phyloP scores from a whole-genome alignment of 495 filamentous ascomycete species.

The Trichocladium uniseriatum region DNA sequence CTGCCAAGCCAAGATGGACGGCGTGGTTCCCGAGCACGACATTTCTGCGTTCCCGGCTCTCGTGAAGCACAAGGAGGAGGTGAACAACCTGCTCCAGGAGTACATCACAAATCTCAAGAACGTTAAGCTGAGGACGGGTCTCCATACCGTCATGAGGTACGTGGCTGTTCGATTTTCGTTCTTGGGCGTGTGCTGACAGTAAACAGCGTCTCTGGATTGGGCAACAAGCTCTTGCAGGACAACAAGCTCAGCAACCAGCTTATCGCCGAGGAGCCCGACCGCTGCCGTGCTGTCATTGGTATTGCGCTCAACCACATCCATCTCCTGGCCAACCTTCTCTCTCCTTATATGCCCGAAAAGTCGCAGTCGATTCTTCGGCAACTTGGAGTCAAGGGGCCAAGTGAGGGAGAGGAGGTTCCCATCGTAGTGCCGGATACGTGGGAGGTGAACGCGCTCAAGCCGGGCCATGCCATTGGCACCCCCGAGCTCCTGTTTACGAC shows the following conservation, averaged over 20 bases:
- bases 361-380: conserved; percentile 63
- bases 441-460: conserved; percentile 50
- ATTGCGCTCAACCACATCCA: conserved; percentile 73
- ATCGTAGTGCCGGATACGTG: conserved; percentile 64
- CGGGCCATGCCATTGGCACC: conserved; percentile 73
- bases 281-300: conserved; percentile 68
- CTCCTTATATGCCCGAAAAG: conserved; percentile 82
- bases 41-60: conserved; percentile 19
- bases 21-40: conserved; percentile 59
- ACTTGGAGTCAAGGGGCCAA: conserved; percentile 33
- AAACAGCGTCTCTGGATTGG: conserved; percentile 46
- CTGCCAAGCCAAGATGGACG: conserved; percentile 63
- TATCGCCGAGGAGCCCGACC: conserved; percentile 61
- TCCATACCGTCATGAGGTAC: conserved; percentile 53
- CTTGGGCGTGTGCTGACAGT: background rate
- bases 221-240: conserved; percentile 82
- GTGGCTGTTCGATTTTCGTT: background rate
- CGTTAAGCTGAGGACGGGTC: conserved; percentile 65
- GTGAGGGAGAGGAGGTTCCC: conserved; percentile 30
- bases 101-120: conserved; percentile 66
- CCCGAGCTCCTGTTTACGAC: conserved; percentile 75
- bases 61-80: conserved; percentile 44
- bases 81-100: conserved; percentile 53
- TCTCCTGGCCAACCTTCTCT: conserved; percentile 64
- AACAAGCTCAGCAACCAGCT: conserved; percentile 49